Evolutionary conservation across 352 stramenopile genomes (phyloP).

Genomic region (Phytopythium vexans): DNA sequence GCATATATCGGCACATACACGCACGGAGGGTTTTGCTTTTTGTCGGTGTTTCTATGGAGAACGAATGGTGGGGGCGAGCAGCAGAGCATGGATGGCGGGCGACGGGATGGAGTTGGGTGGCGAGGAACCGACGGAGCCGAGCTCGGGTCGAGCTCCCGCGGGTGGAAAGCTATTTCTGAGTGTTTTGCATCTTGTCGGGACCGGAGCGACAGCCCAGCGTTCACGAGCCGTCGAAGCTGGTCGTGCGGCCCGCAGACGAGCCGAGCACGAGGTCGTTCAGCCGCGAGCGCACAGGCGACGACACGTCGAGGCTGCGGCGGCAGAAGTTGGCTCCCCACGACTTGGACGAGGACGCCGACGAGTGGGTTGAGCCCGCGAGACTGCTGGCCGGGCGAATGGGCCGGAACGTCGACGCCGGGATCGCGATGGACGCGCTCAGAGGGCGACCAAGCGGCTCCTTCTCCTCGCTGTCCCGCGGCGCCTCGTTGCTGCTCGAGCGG

Average conservation of each 20-base stretch:
- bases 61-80: no score
- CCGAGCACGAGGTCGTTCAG: conserved; percentile 65
- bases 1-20: no score
- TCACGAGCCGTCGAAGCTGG: conserved; percentile 59
- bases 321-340: conserved; percentile 61
- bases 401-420: conserved; percentile 31
- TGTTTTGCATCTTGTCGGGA: neutral
- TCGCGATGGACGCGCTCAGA: conserved; percentile 47
- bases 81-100: no score
- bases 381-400: conserved; percentile 26
- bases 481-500: conserved; percentile 10
- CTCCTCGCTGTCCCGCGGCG: conserved; percentile 7
- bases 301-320: conserved; percentile 63
- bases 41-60: no score
- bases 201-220: neutral
- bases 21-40: no score
- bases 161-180: no score
- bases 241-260: conserved; percentile 43
- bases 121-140: no score
- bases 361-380: conserved; percentile 19
- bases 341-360: conserved; percentile 50
- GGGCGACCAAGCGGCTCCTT: neutral
- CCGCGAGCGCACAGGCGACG: conserved; percentile 48
- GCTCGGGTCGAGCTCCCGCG: no score
- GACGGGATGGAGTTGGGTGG: no score